phyloP scores from a whole-genome alignment of 2,329 filamentous ascomycete genomes.

The Nemania serpens region DNA sequence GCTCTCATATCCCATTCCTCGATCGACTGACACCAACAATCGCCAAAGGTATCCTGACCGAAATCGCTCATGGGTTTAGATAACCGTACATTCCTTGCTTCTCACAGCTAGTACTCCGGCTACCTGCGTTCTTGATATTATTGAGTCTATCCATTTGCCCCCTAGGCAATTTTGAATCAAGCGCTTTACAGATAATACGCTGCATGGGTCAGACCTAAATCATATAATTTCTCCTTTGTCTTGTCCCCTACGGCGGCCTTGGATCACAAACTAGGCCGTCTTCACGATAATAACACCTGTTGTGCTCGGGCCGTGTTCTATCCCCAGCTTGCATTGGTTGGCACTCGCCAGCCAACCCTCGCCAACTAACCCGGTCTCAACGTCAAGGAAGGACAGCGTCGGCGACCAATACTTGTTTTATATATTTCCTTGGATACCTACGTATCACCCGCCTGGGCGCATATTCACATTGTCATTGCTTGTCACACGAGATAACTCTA shows the following conservation, averaged over 20 bases:
- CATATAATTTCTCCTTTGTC: background rate
- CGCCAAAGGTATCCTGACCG: background rate
- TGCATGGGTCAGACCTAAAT: conserved; percentile 15
- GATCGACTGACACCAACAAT: background rate
- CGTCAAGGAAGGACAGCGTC: background rate
- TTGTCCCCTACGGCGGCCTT: background rate
- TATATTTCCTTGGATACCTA: background rate
- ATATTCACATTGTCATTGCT: conserved; percentile 3
- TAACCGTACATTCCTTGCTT: conserved; percentile 8
- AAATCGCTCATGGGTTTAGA: background rate
- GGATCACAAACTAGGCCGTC: background rate
- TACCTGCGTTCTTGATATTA: conserved; percentile 19
- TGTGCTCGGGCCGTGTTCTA: background rate
- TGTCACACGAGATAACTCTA: background rate
- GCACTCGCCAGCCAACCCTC: background rate
- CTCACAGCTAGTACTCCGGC: conserved; percentile 18
- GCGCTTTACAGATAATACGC: background rate
- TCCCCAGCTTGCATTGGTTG: background rate
- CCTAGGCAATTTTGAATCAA: background rate
- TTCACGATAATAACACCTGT: background rate
- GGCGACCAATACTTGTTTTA: background rate
- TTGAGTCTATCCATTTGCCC: conserved; percentile 2
- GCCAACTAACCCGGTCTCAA: background rate
- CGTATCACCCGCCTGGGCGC: conserved; percentile 7
- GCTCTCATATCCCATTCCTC: background rate